phyloP scores from a whole-genome alignment of 768 basidiomycete genomes.

The Lyophyllum atratum region DNA sequence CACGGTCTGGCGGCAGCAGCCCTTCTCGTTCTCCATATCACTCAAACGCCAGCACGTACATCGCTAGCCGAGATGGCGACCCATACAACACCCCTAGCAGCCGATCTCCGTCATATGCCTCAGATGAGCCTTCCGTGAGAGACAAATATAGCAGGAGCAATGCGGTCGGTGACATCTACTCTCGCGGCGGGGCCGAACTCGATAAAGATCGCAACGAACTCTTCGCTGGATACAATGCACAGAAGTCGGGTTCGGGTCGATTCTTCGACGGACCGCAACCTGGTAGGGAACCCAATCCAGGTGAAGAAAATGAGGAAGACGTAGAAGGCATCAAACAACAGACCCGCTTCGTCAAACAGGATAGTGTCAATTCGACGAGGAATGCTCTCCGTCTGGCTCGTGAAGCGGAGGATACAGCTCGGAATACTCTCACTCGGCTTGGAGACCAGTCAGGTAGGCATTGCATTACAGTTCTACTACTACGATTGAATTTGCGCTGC shows the following conservation, averaged over 20 bases:
- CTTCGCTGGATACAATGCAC: conserved; percentile 71
- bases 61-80: conserved; percentile 71
- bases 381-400: conserved; percentile 91
- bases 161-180: conserved; percentile 64
- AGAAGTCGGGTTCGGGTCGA: conserved; percentile 58
- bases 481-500: conserved; percentile 7
- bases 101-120: conserved; percentile 11
- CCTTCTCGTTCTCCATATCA: conserved; percentile 45
- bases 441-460: conserved; percentile 90
- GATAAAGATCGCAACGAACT: conserved; percentile 68
- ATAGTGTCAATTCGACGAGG: conserved; percentile 83
- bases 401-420: conserved; percentile 96
- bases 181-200: conserved; percentile 59
- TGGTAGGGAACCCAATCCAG: conserved; percentile 49
- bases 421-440: conserved; percentile 80
- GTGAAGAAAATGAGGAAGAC: conserved; percentile 83
- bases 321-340: conserved; percentile 94
- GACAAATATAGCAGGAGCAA: conserved; percentile 56
- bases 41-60: conserved; percentile 63
- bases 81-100: conserved; percentile 41
- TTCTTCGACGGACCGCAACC: conserved; percentile 66
- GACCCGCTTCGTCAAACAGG: conserved; percentile 87
- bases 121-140: conserved; percentile 23
- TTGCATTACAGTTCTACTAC: background rate
- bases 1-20: conserved; percentile 31